Evolutionary conservation across 2,329 filamentous ascomycete genomes (phyloP).

Genomic region (Xylariaceae sp.): DNA sequence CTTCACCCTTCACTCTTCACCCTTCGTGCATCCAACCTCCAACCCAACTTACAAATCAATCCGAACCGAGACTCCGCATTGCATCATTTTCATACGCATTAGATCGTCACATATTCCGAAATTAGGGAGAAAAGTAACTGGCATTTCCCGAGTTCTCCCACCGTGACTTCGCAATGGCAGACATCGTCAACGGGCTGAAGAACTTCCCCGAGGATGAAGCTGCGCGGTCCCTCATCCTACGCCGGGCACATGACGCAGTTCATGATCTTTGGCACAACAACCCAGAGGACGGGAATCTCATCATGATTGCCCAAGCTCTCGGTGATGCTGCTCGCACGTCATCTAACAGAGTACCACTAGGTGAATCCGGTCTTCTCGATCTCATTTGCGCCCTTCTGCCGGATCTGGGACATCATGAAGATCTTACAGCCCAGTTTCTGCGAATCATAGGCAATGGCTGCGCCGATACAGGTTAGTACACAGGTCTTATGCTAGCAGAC

Average conservation of each 20-base stretch:
- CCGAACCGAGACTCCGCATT: too few species aligned
- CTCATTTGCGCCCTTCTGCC: slow-evolving; percentile 49
- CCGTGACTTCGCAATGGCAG: slow-evolving; percentile 19
- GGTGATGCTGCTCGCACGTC: slow-evolving; percentile 53
- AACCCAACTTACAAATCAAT: not conserved
- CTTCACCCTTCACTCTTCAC: too few species aligned
- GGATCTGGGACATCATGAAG: slow-evolving; percentile 34
- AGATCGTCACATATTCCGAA: too few species aligned
- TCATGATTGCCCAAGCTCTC: slow-evolving; percentile 45
- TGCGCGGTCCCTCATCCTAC: slow-evolving; percentile 27
- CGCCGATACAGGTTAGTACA: slow-evolving; percentile 49
- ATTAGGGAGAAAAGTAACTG: too few species aligned
- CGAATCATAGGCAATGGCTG: slow-evolving; percentile 58
- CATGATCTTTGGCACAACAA: slow-evolving; percentile 36
- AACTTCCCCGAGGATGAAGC: slow-evolving; percentile 20
- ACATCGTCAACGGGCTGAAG: slow-evolving; percentile 21
- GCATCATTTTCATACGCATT: too few species aligned
- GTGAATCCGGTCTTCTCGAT: slow-evolving; percentile 52
- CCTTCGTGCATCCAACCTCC: not conserved
- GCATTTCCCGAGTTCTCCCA: not conserved
- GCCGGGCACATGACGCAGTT: slow-evolving; percentile 36
- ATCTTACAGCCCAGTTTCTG: slow-evolving; percentile 50
- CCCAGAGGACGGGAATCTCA: slow-evolving; percentile 38
- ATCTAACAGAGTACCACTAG: slow-evolving; percentile 52
- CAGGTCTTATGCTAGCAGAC: not conserved